Evolutionary conservation across 192 early-diverging fungal species (phyloP).

Genomic region (Umbelopsis ramanniana): DNA sequence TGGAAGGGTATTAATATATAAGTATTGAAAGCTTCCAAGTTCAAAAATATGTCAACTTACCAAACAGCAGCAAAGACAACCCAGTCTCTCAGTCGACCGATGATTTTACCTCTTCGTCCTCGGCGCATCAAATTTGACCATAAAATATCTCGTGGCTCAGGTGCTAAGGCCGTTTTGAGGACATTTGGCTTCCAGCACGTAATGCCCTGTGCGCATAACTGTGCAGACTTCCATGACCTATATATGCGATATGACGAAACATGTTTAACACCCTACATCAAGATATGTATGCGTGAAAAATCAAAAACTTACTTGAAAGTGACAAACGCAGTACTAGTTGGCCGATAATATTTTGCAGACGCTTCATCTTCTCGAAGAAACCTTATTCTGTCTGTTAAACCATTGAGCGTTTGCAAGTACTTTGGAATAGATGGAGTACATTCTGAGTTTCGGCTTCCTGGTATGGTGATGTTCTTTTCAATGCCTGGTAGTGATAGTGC

Average conservation of each 20-base stretch:
- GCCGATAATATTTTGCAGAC: conserved; percentile 45
- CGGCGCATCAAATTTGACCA: conserved; percentile 60
- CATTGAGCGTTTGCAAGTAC: conserved; percentile 10
- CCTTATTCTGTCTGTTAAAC: conserved; percentile 36
- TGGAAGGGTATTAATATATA: background rate
- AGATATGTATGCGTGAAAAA: too few species aligned
- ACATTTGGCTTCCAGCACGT: conserved; percentile 56
- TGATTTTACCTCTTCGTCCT: conserved; percentile 44
- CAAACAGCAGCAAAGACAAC: conserved; percentile 41
- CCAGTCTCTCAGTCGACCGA: conserved; percentile 55
- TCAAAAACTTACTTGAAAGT: conserved; percentile 62
- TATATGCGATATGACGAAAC: background rate
- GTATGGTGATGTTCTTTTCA: background rate
- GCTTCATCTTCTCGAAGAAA: conserved; percentile 43
- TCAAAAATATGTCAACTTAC: background rate
- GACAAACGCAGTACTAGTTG: conserved; percentile 62
- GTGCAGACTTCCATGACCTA: conserved; percentile 53
- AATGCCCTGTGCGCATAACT: conserved; percentile 57
- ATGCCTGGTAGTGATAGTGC: background rate
- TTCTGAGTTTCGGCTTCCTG: background rate
- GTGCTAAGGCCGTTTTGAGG: conserved; percentile 54
- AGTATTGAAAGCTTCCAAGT: background rate
- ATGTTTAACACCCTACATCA: background rate
- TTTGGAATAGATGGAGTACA: conserved; percentile 8
- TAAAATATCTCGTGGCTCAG: conserved; percentile 66